phyloP scores from a whole-genome alignment of 1,284 basidiomycete genomes.

The Ustilago bromivora region DNA sequence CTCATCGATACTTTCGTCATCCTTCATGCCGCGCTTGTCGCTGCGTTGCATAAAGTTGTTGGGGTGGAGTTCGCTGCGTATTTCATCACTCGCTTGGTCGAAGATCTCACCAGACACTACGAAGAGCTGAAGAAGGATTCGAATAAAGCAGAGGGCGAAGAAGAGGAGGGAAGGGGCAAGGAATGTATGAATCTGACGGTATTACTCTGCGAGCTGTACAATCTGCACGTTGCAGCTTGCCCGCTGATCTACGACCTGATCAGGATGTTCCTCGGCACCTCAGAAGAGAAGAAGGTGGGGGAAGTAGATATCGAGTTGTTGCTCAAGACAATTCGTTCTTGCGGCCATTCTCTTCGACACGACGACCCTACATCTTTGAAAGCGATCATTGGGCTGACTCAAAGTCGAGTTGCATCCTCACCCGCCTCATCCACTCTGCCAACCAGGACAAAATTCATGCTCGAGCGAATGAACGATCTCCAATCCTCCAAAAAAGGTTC shows the following conservation, averaged over 20 bases:
- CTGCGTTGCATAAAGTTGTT: constrained; percentile 83
- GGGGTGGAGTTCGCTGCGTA: constrained; percentile 88
- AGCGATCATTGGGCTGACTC: constrained; percentile 60
- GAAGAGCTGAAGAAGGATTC: constrained; percentile 7
- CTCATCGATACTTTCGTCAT: constrained; percentile 89
- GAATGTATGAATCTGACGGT: constrained; percentile 89
- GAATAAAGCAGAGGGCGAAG: constrained; percentile 11
- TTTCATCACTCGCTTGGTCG: constrained; percentile 55
- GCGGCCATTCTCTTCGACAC: constrained; percentile 60
- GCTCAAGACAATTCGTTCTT: constrained; percentile 80
- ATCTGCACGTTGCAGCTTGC: constrained; percentile 91
- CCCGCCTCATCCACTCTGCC: constrained; percentile 24
- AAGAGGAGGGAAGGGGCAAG: constrained; percentile 73
- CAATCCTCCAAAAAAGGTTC: constrained; percentile 29
- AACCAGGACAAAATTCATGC: constrained; percentile 66
- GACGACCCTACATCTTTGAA: constrained; percentile 63
- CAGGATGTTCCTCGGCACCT: constrained; percentile 77
- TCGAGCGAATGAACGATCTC: constrained; percentile 62
- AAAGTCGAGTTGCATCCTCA: constrained; percentile 42
- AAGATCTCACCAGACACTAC: constrained; percentile 45
- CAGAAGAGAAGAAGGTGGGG: neutral
- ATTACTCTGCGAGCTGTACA: constrained; percentile 91
- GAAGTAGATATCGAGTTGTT: constrained; percentile 78
- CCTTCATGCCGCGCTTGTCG: constrained; percentile 87
- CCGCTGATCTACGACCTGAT: constrained; percentile 91